Evolutionary conservation across 2,329 filamentous ascomycete species (phyloP), one percentile per base, ranked within the genome.

Genomic region (Fusarium coffeatum): DNA sequence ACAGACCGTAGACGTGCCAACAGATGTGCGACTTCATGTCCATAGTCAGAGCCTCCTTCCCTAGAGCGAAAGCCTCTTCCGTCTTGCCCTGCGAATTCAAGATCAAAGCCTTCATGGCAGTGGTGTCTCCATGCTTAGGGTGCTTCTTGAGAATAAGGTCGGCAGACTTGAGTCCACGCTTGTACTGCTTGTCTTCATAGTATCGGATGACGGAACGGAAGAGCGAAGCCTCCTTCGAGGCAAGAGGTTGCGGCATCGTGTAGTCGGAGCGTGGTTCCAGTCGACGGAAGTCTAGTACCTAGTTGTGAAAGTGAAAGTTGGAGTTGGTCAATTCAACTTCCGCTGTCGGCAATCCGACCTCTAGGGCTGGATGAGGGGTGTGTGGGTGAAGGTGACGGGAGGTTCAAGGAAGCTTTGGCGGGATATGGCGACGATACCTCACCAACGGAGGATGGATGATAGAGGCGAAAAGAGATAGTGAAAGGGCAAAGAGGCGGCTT

Each of bases 1-100:
- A 87, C 73, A 99, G 83, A 32, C 97, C 96, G 80, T 98, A 99
- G 66, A 99, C 96, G 81, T 99, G 97, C 96, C 96, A 99, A 86
- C 94, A 98, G 76, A 99, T 94, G 82, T 98, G 95, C 76, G 94
- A 98, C 84, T 97, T 98, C 94, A 99, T 98, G 80, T 98, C 94
- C 76, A 94, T 93, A 72, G 92, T 94, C 75, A 99, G 86, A 34
- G 97, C 96, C 72, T 94, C 88, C 83, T 98, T 99, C 77, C 93
- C 95, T 64, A 99, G 87, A 47, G 90, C 89, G 79, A 99, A 99
- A 1, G 97, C 97, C 83, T 99, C 96, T 61, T 97, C 93, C 30
- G 91, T 90, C 82, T 97, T 95, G 74, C 94, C 93, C 81, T 95
- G 92, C 46, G 92, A 91, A 80, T 97, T 98, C 81, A 98, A 89